phyloP scores from a whole-genome alignment of 345 rosid genomes.

The Clarkia xantiana region DNA sequence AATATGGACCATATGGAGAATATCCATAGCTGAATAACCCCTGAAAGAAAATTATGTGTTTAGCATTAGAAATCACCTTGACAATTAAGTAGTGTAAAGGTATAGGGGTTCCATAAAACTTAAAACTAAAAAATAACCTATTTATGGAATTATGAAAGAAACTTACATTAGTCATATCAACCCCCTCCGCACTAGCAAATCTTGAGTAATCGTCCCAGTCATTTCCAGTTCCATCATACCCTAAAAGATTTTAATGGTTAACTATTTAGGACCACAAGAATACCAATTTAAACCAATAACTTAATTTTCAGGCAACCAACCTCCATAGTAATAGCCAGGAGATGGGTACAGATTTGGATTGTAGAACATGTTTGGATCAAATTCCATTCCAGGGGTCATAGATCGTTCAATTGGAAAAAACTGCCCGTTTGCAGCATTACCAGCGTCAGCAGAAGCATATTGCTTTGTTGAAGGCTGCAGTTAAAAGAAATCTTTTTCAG shows the following conservation, averaged over 20 bases:
- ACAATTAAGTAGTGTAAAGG: background rate
- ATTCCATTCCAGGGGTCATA: slow-evolving; percentile 15
- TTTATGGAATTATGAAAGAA: background rate
- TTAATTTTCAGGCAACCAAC: slow-evolving; percentile 7
- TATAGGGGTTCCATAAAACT: background rate
- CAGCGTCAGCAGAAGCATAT: slow-evolving; percentile 16
- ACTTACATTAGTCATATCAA: slow-evolving; percentile 57
- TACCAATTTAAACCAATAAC: background rate
- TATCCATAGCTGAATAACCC: slow-evolving; percentile 58
- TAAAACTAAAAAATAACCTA: no score
- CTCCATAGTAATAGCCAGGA: slow-evolving; percentile 21
- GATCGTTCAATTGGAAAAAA: slow-evolving; percentile 21
- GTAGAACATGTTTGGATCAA: slow-evolving; percentile 28
- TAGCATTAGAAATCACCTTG: background rate
- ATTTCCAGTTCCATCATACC: slow-evolving; percentile 39
- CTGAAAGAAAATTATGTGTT: slow-evolving; percentile 14
- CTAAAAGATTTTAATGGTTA: slow-evolving; percentile 11
- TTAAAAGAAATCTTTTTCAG: background rate
- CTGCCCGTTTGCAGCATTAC: slow-evolving; percentile 19
- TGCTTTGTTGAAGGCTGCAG: slow-evolving; percentile 21
- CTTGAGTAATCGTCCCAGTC: slow-evolving; percentile 71
- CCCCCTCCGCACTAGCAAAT: slow-evolving; percentile 45
- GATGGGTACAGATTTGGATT: slow-evolving; percentile 22
- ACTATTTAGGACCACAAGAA: background rate
- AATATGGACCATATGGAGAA: slow-evolving; percentile 58